These are phyloP conservation scores for Trichoderma breve DNA, from an alignment of 2,329 filamentous ascomycete species.

Conservation along the genomic window DNA sequence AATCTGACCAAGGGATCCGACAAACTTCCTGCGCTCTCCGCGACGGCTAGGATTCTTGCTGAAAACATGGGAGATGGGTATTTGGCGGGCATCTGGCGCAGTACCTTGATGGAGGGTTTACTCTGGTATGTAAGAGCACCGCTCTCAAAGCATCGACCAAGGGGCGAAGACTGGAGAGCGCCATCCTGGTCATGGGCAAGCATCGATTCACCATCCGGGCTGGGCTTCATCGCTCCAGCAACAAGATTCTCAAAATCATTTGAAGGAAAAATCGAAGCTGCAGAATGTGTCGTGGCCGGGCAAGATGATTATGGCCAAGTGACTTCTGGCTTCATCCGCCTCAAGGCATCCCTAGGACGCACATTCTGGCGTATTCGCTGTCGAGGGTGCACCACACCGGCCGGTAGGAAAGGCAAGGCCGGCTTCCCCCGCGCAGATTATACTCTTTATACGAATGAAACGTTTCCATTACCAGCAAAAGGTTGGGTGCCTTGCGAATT, in stretches of 20 bases:
- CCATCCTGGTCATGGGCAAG: constrained; percentile 5
- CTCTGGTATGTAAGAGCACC: background rate
- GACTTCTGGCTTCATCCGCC: background rate
- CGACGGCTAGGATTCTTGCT: background rate
- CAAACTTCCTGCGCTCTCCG: background rate
- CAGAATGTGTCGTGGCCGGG: background rate
- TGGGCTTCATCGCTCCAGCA: background rate
- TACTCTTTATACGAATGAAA: background rate
- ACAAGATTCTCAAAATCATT: background rate
- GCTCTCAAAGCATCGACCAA: background rate
- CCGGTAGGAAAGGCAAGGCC: background rate
- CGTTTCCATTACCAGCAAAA: background rate
- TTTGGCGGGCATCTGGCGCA: background rate
- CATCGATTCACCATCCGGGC: background rate
- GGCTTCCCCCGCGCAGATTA: background rate
- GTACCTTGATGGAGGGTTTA: background rate
- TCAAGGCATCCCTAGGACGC: background rate
- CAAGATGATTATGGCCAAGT: background rate
- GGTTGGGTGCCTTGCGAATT: background rate
- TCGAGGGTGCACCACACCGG: background rate
- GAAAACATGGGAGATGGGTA: background rate
- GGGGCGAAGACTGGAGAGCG: background rate
- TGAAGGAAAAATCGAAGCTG: background rate
- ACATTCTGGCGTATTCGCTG: background rate
- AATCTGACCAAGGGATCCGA: constrained; percentile 9